phyloP scores from a whole-genome alignment of 495 filamentous ascomycete genomes.

The Aspergillus conjunctus region DNA sequence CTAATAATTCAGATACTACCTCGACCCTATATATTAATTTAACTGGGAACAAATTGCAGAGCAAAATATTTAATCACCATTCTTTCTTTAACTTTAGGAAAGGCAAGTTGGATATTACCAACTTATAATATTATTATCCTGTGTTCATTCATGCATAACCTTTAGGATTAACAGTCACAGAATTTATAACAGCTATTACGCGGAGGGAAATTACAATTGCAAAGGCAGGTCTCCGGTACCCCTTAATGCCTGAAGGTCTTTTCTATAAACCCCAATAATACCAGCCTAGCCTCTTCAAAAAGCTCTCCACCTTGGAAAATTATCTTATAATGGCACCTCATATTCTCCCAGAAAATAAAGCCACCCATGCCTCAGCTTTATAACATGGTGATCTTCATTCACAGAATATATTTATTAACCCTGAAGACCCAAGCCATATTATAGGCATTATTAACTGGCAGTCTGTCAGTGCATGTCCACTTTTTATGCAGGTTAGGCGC shows the following conservation, averaged over 20 bases:
- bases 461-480: slow-evolving; percentile 24
- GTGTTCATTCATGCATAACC: slow-evolving; percentile 17
- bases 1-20: slow-evolving; percentile 15
- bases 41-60: slow-evolving; percentile 24
- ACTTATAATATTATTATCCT: slow-evolving; percentile 19
- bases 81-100: slow-evolving; percentile 30
- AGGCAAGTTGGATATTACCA: slow-evolving; percentile 28
- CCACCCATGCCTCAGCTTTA: too few relatives aligned
- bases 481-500: slow-evolving; percentile 28
- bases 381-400: slow-evolving; percentile 31
- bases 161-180: slow-evolving; percentile 25
- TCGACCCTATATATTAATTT: slow-evolving; percentile 21
- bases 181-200: slow-evolving; percentile 26
- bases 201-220: slow-evolving; percentile 26
- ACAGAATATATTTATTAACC: slow-evolving; percentile 34
- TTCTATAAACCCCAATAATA: slow-evolving; percentile 30
- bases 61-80: slow-evolving; percentile 27
- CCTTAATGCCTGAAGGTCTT: slow-evolving; percentile 29
- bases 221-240: slow-evolving; percentile 26
- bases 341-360: slow-evolving; percentile 25
- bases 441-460: slow-evolving; percentile 35
- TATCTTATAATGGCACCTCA: slow-evolving; percentile 28
- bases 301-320: slow-evolving; percentile 26
- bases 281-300: slow-evolving; percentile 29
- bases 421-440: slow-evolving; percentile 26